Percentiles rank a stretch among this genome's conserved stretches.
These are phyloP conservation scores for Fusarium irregulare DNA, from an alignment of 2,329 filamentous ascomycete species.

Conservation along the genomic window DNA sequence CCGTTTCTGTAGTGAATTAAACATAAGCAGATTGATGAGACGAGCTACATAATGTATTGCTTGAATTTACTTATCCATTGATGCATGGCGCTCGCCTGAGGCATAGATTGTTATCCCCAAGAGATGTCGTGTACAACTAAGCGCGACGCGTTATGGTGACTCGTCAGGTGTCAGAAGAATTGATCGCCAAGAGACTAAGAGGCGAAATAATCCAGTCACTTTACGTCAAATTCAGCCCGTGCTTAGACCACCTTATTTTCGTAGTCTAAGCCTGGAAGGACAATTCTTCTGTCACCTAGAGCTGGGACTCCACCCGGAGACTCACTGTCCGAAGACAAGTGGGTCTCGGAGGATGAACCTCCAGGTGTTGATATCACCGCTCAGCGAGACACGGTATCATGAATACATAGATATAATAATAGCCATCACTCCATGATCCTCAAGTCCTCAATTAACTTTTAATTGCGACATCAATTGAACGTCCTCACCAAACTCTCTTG, in stretches of 20 bases:
- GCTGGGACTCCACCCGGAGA: not conserved
- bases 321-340: not conserved
- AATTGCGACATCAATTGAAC: accelerated
- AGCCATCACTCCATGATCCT: accelerated
- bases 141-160: no score
- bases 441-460: accelerated
- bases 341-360: not conserved
- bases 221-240: accelerated
- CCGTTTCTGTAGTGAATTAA: not conserved
- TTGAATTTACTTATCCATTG: not conserved
- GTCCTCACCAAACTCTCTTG: accelerated
- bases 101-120: not conserved
- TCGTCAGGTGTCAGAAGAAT: no score
- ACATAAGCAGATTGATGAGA: accelerated
- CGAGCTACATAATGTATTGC: not conserved
- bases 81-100: not conserved
- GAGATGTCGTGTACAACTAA: no score
- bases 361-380: not conserved
- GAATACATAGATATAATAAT: not conserved
- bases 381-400: accelerated
- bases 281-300: no score
- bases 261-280: no score
- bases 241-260: no score
- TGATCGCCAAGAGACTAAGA: no score
- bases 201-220: no score